Base-by-base conservation (phyloP, 2,329 filamentous ascomycete genomes). In the Metarhizium guizhouense region DNA sequence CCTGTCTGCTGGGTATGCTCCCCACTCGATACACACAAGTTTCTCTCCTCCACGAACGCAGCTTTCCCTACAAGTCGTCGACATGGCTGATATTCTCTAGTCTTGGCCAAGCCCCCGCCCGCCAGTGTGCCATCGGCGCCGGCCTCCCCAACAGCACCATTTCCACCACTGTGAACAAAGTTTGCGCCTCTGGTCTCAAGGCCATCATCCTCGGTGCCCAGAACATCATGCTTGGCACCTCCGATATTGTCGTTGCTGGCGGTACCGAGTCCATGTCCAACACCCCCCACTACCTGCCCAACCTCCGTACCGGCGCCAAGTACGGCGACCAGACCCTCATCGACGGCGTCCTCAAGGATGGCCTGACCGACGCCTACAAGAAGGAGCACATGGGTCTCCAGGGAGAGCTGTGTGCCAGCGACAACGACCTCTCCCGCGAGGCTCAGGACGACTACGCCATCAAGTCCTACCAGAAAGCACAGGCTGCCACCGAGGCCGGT, bases 211-310 rank as follows among this genome's bases (percentile, higher is more conserved):
- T 99, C 58, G 94, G 88, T 64, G 90, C 93, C 53, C 94, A 97
- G 76, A 96, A 93, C 66, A 99, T 99, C 77, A 91, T 97, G 72
- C 95, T 92, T 54, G 93, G 94, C 64, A 96, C 90, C 70, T 93
- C 93, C 61, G 86, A 90, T 64, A 86, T 96, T 62, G 85, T 99
- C 61, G 90, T 99, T 58, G 94, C 92, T 62, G 94, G 92, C 68
- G 94, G 94, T 65, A 85, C 93, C 63, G 94, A 99, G 79, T 96
- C 91, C 79, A 99, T 99, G 94, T 96, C 92, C 69, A 97, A 97
- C 78, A 81, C 87, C 54, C 94, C 94, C 53, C 92, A 99, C 79
- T 99, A 99, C 79, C 87, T 96, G 54, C 88, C 91, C 61, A 88
- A 79, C 72, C 80, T 96, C 65, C 88, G 94, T 72, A 87, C 75